phyloP scores from a whole-genome alignment of 1,284 basidiomycete species.

The Schizophyllum amplum region DNA sequence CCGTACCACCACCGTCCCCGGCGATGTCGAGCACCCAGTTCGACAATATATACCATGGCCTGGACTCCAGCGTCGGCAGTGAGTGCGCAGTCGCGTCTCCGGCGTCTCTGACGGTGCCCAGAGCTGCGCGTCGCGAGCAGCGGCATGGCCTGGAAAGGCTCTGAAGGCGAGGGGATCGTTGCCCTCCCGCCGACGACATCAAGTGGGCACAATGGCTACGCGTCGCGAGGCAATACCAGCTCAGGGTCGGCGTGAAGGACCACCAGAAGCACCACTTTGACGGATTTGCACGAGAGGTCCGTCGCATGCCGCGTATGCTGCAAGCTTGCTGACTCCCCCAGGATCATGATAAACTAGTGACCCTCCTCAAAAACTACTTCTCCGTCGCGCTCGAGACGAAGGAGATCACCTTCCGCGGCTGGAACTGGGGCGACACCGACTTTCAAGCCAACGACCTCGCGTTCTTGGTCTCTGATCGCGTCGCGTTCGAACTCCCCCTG shows the following conservation, averaged over 20 bases:
- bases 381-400: constrained; percentile 77
- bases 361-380: constrained; percentile 82
- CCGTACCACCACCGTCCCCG: constrained; percentile 11
- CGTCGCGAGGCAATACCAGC: constrained; percentile 88
- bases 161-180: constrained; percentile 62
- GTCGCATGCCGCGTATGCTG: constrained; percentile 8
- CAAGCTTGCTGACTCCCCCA: constrained; percentile 21
- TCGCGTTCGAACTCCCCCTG: constrained; percentile 89
- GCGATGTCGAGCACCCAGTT: constrained; percentile 68
- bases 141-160: constrained; percentile 90
- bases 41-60: constrained; percentile 75
- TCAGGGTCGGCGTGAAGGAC: constrained; percentile 75
- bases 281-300: constrained; percentile 86
- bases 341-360: constrained; percentile 77
- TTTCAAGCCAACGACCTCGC: constrained; percentile 89
- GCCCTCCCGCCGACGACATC: constrained; percentile 54
- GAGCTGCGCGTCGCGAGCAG: constrained; percentile 84
- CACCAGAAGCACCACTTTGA: constrained; percentile 83
- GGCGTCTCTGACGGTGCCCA: constrained; percentile 23
- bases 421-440: constrained; percentile 98
- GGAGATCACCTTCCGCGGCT: constrained; percentile 89
- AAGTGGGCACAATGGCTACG: constrained; percentile 88
- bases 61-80: constrained; percentile 76
- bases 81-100: constrained; percentile 23
- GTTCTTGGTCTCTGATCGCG: constrained; percentile 87